Conservation (phyloP, 768 basidiomycete genomes). For the Suillus ampliporus region DNA sequence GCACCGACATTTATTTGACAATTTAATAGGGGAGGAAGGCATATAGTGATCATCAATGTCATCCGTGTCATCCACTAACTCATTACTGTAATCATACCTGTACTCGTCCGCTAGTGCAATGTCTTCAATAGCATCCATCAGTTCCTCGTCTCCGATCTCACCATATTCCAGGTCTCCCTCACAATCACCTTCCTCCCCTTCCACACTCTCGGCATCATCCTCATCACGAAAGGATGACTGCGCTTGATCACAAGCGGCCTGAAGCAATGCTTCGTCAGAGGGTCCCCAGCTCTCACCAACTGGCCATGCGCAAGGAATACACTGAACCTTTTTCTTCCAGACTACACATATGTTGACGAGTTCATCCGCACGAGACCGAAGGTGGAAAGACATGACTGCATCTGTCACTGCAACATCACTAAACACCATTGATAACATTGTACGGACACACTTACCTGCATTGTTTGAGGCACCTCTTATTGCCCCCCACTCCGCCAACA, state of each 20-base stretch:
- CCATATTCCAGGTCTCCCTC: neutral
- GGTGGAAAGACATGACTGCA: constrained; percentile 6
- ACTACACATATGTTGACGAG: neutral
- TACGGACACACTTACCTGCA: constrained; percentile 12
- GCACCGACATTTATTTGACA: neutral
- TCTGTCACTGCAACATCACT: neutral
- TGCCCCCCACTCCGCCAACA: constrained; percentile 31
- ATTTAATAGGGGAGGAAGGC: constrained; percentile 6
- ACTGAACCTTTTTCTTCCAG: constrained; percentile 9
- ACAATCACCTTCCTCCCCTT: neutral
- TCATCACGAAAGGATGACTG: neutral
- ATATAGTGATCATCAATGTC: neutral
- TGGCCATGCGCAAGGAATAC: constrained; percentile 1
- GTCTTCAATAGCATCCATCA: constrained; percentile 15
- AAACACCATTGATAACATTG: neutral
- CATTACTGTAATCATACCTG: neutral
- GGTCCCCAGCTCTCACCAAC: constrained; percentile 13
- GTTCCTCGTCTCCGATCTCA: constrained; percentile 5
- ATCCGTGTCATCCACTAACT: neutral
- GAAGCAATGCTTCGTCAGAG: constrained; percentile 4
- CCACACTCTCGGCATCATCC: neutral
- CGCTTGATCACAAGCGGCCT: neutral
- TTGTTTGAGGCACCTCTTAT: neutral
- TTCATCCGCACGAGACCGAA: neutral
- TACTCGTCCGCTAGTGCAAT: constrained; percentile 16